Conservation (phyloP, 192 early-diverging fungal genomes). For the Entomortierella chlamydospora region DNA sequence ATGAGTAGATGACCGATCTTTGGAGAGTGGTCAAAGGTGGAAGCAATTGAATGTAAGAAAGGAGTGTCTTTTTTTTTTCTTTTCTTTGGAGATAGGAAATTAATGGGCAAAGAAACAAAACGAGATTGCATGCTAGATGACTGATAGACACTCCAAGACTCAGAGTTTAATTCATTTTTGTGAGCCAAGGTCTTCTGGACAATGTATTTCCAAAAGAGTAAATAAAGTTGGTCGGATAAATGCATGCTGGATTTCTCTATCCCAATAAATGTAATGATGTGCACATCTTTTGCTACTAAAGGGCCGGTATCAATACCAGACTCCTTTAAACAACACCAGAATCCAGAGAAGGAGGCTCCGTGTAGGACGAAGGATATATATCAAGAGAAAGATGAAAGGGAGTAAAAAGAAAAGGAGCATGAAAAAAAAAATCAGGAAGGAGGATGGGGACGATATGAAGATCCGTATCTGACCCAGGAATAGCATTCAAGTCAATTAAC, state of each 20-base stretch:
- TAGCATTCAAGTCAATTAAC: too few species aligned
- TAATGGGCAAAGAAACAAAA: too few species aligned
- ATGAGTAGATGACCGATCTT: too few species aligned
- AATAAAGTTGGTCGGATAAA: slow-evolving; percentile 15
- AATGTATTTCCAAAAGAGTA: background rate
- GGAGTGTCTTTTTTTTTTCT: too few species aligned
- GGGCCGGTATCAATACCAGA: too few species aligned
- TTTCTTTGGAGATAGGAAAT: too few species aligned
- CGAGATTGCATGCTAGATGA: too few species aligned
- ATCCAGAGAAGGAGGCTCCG: too few species aligned
- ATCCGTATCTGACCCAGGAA: background rate
- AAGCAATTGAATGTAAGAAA: too few species aligned
- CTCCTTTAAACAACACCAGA: background rate
- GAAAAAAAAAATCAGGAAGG: background rate
- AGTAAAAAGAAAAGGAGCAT: background rate
- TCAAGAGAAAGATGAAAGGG: background rate
- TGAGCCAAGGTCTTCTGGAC: slow-evolving; percentile 10
- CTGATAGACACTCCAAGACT: background rate
- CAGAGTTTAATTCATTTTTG: background rate
- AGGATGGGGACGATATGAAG: background rate
- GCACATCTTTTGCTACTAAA: too few species aligned
- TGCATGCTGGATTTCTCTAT: background rate
- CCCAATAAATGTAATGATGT: background rate
- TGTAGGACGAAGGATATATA: background rate
- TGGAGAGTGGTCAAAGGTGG: too few species aligned